Evolutionary conservation across 139 green algal genomes (phyloP), one percentile per base, ranked within the genome.

Genomic region (Chlamydomonas applanata): DNA sequence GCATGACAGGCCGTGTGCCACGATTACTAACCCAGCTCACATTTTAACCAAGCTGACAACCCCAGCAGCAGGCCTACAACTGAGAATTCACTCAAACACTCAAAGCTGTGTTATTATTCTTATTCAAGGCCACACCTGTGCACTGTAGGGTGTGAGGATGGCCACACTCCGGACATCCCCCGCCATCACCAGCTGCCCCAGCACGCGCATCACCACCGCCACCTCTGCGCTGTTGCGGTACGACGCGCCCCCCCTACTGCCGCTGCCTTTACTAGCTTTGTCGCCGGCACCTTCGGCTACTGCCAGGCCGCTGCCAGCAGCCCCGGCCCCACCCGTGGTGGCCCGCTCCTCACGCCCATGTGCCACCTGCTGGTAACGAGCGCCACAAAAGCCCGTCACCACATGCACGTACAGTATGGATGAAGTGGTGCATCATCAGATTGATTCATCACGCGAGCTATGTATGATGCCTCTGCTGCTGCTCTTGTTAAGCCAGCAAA

Each of bases 121-220:
- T 11, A 35, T 16, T 22, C 24, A 66, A 2, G n/a, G n/a, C 24
- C 45, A 16, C 52, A 89, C 79, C 81, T 97, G 92, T 11, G 79
- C 92, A 4, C 79, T 82, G 82, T 97, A 97, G 3, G 92, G 92
- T 22, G 92, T 93, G 17, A 97, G 79, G 17, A 97, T 82, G n/a
- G 92, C 92, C 1, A 87, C 80, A 29, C 74, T 90, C 27, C 33
- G 16, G 45, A 90, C 72, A 65, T 87, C 79, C 0, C 71, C 76
- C 63, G 77, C 76, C 25, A 22, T 4, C 22, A 66, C 59, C 59
- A 66, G 30, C n/a, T 30, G n/a, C 11, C 17, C 2, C 25, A 66
- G 9, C 59, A 66, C 59, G 22, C 30, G 59, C 59, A 66, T 22
- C 11, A 30, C 59, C n/a, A 66, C n/a, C n/a, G 25, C n/a, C 59